phyloP scores from a whole-genome alignment of 345 rosid species.

The Orychophragmus violaceus region DNA sequence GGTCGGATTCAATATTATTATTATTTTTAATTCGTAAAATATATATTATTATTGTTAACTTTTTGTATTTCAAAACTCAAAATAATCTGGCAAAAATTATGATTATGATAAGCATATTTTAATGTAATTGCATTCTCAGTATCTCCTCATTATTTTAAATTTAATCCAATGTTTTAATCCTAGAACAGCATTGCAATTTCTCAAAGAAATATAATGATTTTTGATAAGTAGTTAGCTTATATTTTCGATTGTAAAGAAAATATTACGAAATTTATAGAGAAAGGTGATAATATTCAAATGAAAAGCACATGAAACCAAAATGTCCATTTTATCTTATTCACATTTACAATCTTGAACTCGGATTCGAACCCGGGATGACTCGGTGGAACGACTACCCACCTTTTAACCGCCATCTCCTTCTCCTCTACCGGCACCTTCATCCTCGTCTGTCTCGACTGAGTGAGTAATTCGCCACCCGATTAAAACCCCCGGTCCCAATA shows the following conservation, averaged over 20 bases:
- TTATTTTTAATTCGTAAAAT: not conserved
- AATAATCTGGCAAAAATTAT: not conserved
- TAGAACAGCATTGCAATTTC: not conserved
- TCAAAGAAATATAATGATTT: not conserved
- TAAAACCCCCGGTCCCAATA: not conserved
- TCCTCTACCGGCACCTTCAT: not conserved
- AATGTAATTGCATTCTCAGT: not conserved
- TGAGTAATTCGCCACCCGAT: constrained; percentile 8
- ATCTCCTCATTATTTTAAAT: not conserved
- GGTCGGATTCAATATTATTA: constrained; percentile 14
- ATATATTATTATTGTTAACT: not conserved
- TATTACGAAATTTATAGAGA: not conserved
- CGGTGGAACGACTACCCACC: constrained; percentile 46
- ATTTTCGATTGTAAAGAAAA: not conserved
- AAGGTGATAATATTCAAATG: constrained; percentile 9
- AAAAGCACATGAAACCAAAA: not conserved
- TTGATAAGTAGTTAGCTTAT: not conserved
- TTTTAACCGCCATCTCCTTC: constrained; percentile 57
- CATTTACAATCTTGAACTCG: constrained; percentile 28
- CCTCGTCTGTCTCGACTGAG: constrained; percentile 6
- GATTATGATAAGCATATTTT: not conserved
- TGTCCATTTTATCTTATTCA: constrained; percentile 9
- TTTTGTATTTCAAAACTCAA: not conserved
- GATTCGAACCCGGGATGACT: constrained; percentile 64
- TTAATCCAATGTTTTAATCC: not conserved